Evolutionary conservation across 257 asterid genomes (phyloP), one percentile per base, ranked within the genome.

Genomic region (Capsicum rhomboideum): DNA sequence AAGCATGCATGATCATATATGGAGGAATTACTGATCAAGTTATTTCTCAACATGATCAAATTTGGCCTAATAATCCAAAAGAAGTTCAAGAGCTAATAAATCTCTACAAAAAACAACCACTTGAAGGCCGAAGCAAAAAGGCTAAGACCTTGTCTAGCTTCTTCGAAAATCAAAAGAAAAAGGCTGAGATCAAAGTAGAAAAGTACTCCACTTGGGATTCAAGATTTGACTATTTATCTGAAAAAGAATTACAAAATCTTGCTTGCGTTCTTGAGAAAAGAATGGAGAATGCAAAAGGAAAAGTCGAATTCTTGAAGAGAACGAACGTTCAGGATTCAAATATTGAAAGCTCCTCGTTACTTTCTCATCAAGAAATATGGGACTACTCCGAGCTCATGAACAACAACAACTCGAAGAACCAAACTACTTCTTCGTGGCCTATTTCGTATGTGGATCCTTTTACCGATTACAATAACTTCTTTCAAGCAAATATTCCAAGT

Each of bases 211-310:
- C 37, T 34, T 34, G 37, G 37, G 37, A 34, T 34, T 34, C 37
- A 34, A 34, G 1, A 18, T 63, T 16, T 2, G 29, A 75, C 20
- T 21, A 74, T 84, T 52, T 54, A 56, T 72, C 87, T 1, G 17
- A 2, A 4, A 81, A 84, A 61, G 52, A 84, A 56, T 40, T 87
- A 77, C 44, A 29, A 42, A 56, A 81, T 42, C 31, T 87, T 14
- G 12, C 37, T 5, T 28, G 8, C 37, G 18, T 42, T 23, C 40
- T 87, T 34, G 78, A 17, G 23, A 46, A 40, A 0, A 87, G 66
- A 21, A 82, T 84, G 34, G 77, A 79, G 13, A 64, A 31, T 42
- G 85, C 58, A 28, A 87, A 56, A 79, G 78, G 21, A 23, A 79
- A 61, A 59, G 23, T 8, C 6, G 34, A 23, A 23, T 21, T 59